These are phyloP conservation scores for Serendipita sp. DNA, from an alignment of 768 basidiomycete species.

Conservation along the genomic window DNA sequence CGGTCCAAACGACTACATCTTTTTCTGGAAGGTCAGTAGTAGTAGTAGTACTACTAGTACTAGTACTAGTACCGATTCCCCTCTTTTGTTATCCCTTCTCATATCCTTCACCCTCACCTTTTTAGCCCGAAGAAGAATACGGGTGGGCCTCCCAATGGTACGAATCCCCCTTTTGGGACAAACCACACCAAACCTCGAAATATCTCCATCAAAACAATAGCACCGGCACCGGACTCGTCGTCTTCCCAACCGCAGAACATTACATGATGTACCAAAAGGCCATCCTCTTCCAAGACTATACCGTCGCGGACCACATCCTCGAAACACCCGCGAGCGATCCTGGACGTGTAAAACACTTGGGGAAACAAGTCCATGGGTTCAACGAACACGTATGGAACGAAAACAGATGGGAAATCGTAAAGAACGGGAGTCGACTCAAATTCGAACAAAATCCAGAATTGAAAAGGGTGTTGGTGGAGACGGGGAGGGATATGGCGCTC, in stretches of 20 bases:
- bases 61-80: neutral
- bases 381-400: constrained; percentile 32
- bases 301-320: constrained; percentile 22
- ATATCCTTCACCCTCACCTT: neutral
- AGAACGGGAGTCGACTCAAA: constrained; percentile 38
- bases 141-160: constrained; percentile 25
- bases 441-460: constrained; percentile 34
- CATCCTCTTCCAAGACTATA: constrained; percentile 32
- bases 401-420: constrained; percentile 32
- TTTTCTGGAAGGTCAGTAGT: constrained; percentile 16
- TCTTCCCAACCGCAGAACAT: constrained; percentile 39
- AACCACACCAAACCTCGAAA: constrained; percentile 15
- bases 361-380: constrained; percentile 34
- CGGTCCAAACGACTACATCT: constrained; percentile 11
- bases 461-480: constrained; percentile 26
- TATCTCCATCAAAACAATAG: too few relatives aligned
- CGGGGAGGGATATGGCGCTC: constrained; percentile 39
- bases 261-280: constrained; percentile 55
- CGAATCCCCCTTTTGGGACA: constrained; percentile 27
- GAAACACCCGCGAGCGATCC: constrained; percentile 18
- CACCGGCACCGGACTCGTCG: too few relatives aligned
- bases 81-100: too few relatives aligned
- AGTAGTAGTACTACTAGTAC: too few relatives aligned
- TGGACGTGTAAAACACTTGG: constrained; percentile 35
- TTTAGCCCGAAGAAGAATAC: constrained; percentile 8